phyloP scores from a whole-genome alignment of 768 basidiomycete genomes.

The Galerina sulciceps region DNA sequence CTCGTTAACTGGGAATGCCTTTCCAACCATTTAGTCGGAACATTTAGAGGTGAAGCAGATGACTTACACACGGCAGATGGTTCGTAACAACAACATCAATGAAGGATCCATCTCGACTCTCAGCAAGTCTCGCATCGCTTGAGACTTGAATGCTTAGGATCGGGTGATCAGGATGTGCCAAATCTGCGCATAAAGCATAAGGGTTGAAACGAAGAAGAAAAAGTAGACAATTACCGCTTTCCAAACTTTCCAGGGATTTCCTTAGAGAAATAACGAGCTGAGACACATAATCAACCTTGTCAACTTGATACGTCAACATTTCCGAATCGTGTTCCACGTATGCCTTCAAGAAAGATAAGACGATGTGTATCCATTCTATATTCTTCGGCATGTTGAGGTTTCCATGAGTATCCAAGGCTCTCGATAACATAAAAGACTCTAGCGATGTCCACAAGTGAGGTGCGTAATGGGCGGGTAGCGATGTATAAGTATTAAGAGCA shows the following conservation, averaged over 20 bases:
- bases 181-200: slow-evolving; percentile 41
- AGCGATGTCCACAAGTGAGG: slow-evolving; percentile 82
- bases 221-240: slow-evolving; percentile 47
- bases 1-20: slow-evolving; percentile 69
- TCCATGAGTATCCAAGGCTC: slow-evolving; percentile 70
- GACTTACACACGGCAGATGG: slow-evolving; percentile 74
- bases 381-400: slow-evolving; percentile 62
- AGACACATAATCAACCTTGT: slow-evolving; percentile 54
- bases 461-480: slow-evolving; percentile 85
- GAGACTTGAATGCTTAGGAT: slow-evolving; percentile 58
- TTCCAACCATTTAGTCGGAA: neutral
- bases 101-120: slow-evolving; percentile 68
- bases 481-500: slow-evolving; percentile 74
- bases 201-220: neutral
- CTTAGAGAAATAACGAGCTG: slow-evolving; percentile 54
- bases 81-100: slow-evolving; percentile 68
- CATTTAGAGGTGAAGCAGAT: neutral
- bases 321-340: slow-evolving; percentile 63
- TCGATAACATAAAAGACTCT: slow-evolving; percentile 78
- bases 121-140: slow-evolving; percentile 50
- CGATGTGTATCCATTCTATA: slow-evolving; percentile 79
- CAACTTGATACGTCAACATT: slow-evolving; percentile 55
- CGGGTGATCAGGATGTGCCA: slow-evolving; percentile 72
- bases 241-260: slow-evolving; percentile 52
- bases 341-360: slow-evolving; percentile 76